These are phyloP conservation scores for Leccinum rimulosum DNA, from an alignment of 768 basidiomycete genomes.

Conservation along the genomic window DNA sequence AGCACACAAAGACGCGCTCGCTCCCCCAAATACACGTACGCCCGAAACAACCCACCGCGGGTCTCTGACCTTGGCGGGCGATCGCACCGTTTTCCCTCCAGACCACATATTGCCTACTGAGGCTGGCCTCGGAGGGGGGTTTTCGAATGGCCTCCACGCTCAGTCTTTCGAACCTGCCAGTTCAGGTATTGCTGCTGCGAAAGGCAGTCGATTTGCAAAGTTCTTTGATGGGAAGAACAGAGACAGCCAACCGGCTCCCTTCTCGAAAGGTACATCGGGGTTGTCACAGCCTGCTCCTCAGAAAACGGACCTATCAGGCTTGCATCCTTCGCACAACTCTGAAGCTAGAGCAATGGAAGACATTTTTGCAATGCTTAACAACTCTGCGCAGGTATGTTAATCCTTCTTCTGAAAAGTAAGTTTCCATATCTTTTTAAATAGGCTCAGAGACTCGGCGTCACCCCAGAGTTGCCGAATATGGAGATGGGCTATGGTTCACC, in stretches of 20 bases:
- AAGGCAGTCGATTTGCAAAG: conserved; percentile 84
- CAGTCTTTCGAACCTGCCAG: conserved; percentile 32
- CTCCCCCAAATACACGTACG: conserved; percentile 8
- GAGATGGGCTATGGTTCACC: conserved; percentile 26
- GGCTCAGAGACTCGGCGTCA: conserved; percentile 28
- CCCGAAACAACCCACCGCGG: conserved; percentile 23
- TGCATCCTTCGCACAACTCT: conserved; percentile 37
- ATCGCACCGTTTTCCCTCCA: conserved; percentile 22
- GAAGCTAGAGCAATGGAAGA: conserved; percentile 73
- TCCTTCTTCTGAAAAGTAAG: not conserved
- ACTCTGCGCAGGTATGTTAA: conserved; percentile 61
- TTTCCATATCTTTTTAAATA: conserved; percentile 15
- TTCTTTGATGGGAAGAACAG: conserved; percentile 77
- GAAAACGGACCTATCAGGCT: conserved; percentile 43
- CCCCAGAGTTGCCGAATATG: conserved; percentile 23
- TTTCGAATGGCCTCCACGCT: conserved; percentile 13
- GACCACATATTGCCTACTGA: conserved; percentile 24
- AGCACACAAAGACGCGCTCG: conserved; percentile 31
- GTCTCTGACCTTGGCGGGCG: conserved; percentile 14
- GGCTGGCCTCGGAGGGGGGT: conserved; percentile 11
- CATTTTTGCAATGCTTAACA: conserved; percentile 77
- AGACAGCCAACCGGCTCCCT: conserved; percentile 35
- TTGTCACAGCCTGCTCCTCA: conserved; percentile 48
- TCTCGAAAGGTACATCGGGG: conserved; percentile 40
- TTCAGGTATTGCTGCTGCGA: conserved; percentile 50